Evolutionary conservation across 106 monocot species (phyloP).

Genomic region (Alisma plantagoaquatica): DNA sequence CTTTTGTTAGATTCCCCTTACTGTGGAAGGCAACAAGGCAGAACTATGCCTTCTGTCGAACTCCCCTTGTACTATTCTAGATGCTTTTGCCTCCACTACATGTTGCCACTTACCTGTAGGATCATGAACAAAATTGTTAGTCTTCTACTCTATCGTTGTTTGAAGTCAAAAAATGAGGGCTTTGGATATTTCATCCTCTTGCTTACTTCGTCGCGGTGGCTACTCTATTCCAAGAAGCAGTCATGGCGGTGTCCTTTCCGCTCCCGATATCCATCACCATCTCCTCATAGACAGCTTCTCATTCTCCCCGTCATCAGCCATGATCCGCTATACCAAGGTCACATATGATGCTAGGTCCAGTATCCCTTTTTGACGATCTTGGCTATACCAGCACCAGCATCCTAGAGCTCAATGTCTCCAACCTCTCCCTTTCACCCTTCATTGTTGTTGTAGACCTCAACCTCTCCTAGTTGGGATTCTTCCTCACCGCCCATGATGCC

Average conservation of each 20-base stretch:
- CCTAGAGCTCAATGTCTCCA: constrained; percentile 66
- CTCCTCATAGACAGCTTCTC: constrained; percentile 6
- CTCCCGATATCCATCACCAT: too few relatives aligned
- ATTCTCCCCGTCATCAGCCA: constrained; percentile 15
- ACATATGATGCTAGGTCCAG: constrained; percentile 35
- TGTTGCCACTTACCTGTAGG: too few relatives aligned
- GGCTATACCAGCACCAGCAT: constrained; percentile 52
- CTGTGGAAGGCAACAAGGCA: too few relatives aligned
- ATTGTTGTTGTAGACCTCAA: constrained; percentile 34
- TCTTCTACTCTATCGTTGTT: too few relatives aligned
- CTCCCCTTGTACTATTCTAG: too few relatives aligned
- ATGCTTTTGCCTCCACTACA: too few relatives aligned
- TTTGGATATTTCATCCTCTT: too few relatives aligned
- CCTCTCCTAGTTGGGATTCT: constrained; percentile 66
- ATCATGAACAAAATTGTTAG: too few relatives aligned
- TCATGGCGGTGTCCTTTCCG: constrained; percentile 9
- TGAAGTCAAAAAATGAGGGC: too few relatives aligned
- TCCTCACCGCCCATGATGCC: constrained; percentile 55
- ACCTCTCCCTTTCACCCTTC: constrained; percentile 28
- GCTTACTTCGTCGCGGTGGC: too few relatives aligned
- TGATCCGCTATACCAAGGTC: constrained; percentile 41
- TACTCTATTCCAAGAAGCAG: not conserved
- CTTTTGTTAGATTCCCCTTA: too few relatives aligned
- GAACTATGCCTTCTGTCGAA: too few relatives aligned
- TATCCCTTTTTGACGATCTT: constrained; percentile 66